Evolutionary conservation across 345 rosid genomes (phyloP), one percentile per base, ranked within the genome.

Genomic region (Melaleuca alternifolia): DNA sequence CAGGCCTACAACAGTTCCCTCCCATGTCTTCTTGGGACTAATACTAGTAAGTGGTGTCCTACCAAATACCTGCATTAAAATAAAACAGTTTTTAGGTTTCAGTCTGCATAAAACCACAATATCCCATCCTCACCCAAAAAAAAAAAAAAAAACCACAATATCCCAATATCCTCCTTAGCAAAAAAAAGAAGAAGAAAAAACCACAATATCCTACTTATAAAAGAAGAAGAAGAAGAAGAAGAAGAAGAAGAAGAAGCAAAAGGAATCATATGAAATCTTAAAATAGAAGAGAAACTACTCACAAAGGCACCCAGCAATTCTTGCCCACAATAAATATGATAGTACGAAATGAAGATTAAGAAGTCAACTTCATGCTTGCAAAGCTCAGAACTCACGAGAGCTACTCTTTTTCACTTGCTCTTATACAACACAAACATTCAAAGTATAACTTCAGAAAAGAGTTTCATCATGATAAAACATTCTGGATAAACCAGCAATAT

Each of bases 11-110:
- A 94, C 85, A 85, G 98, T 92, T 87, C 99, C 99, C 90, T 96
- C 99, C 99, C 99, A 96, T 82, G 99, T 96, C 92, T 96, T 96
- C 90, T 96, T 96, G 6, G 98, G 99, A 89, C 99, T 96, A 85
- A 96, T 91, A 88, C 88, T 93, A 75, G 95, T 95, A 85, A 97
- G 96, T 21, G 92, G 95, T 9, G 98, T 96, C 91, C 91, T 92
- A 51, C 99, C 98, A 92, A 95, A 93, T 88, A 94, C 93, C 99
- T 97, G 95, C 91, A 90, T 50, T 37, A 51, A 44, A 85, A 57
- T 85, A 86, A 83, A 89, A 53, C 16, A 84, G 85, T 65, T 89
- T 85, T 84, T 13, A 21, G 30, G 79, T n/a, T 86, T 41, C 28
- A 28, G 33, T 59, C 53, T 46, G 54, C 81, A 71, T 33, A 71